Conservation (phyloP, 2,329 filamentous ascomycete genomes). For the Lecanosticta acicola region DNA sequence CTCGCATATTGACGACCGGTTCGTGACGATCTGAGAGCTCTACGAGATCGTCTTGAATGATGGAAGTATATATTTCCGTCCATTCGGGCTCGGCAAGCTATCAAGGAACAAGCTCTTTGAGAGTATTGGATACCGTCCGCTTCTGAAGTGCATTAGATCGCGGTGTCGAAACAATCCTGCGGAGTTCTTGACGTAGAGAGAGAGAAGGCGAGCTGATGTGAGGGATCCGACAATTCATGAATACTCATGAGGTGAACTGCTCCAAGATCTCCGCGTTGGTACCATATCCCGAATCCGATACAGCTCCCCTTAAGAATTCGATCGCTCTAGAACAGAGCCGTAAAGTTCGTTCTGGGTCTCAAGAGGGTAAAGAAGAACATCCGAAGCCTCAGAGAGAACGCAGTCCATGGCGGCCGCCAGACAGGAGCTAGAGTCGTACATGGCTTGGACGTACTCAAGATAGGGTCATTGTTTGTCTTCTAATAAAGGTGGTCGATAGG, state of each 20-base stretch:
- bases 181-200: slow-evolving; percentile 32
- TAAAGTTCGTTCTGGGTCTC: slow-evolving; percentile 2
- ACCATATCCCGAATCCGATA: slow-evolving; percentile 10
- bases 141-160: slow-evolving; percentile 27
- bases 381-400: slow-evolving; percentile 20
- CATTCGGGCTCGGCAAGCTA: slow-evolving; percentile 32
- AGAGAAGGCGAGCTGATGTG: slow-evolving; percentile 31
- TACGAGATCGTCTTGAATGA: slow-evolving; percentile 5
- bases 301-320: slow-evolving; percentile 17
- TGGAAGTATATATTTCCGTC: slow-evolving; percentile 21
- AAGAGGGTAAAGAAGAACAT: slow-evolving; percentile 9
- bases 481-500: slow-evolving; percentile 13
- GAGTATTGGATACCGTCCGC: slow-evolving; percentile 29
- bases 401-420: slow-evolving; percentile 23
- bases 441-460: slow-evolving; percentile 21
- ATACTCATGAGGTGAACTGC: slow-evolving; percentile 20
- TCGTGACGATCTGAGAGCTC: slow-evolving; percentile 19
- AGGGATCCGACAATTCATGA: slow-evolving; percentile 32
- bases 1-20: slow-evolving; percentile 20
- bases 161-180: slow-evolving; percentile 31
- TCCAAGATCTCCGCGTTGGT: slow-evolving; percentile 21
- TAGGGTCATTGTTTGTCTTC: slow-evolving; percentile 19
- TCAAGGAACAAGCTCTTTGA: slow-evolving; percentile 22
- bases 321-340: slow-evolving; percentile 23
- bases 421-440: slow-evolving; percentile 21